Evolutionary conservation across 139 green algal genomes (phyloP), one percentile per base, ranked within the genome.

Genomic region (Auxenochlorella protothecoides): DNA sequence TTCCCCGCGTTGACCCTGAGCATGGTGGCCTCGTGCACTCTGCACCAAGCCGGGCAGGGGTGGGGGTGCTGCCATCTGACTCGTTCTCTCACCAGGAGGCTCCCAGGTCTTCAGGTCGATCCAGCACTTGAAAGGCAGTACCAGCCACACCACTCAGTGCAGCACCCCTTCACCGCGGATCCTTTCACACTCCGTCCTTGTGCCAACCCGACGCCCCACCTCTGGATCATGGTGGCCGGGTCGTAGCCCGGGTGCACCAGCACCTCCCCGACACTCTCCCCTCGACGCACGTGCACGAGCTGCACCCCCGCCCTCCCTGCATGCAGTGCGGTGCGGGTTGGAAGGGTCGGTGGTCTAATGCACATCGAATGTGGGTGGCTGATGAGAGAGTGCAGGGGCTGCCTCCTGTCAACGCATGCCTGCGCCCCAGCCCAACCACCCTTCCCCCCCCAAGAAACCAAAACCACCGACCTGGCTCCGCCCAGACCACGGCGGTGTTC

Each of bases 401-500:
- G 55, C 27, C 44, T 61, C 3, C 5, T 7, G 13, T 0, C 5
- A 3, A 51, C 53, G 4, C 12, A 9, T 3, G 5, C 52, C 62
- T 59, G 60, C 65, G 60, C 52, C 15, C 10, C 6, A 15, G 15
- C 15, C 7, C 3, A 3, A 59, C 63, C n/a, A 16, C 5, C 16
- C 66, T 51, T 55, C 59, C 27, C 68, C 27, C 27, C 27, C 27
- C 27, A 44, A 44, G n/a, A n/a, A 44, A 44, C 27, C 27, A 44
- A 44, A 1, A 44, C 27, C 27, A 44, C 27, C 27, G 27, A 44
- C 27, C 27, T 44, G 27, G 27, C 27, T 44, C 55, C 16, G 60
- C 65, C 6, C 76, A 63, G 53, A 80, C 64, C 52, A 69, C 62
- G 60, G 80, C 85, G 13, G 68, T 69, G 66, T 91, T 81, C n/a